Evolutionary conservation across 1,284 basidiomycete species (phyloP), one percentile per base, ranked within the genome.

Genomic region (Ustilago cynodontis): DNA sequence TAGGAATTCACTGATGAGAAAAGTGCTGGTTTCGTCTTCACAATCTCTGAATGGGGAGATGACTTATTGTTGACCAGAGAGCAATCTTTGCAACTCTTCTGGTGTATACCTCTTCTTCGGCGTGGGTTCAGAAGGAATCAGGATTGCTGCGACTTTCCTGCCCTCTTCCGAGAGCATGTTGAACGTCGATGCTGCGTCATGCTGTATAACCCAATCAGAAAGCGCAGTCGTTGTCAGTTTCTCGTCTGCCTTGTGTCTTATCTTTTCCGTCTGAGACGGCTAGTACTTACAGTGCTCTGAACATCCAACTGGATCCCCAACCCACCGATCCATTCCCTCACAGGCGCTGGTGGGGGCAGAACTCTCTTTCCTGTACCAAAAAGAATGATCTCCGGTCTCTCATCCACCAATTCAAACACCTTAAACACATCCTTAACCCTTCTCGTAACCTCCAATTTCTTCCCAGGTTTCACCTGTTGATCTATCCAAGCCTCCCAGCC

Each of bases 101-200:
- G 76, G 71, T 0, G 76, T 62, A 31, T 59, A 70, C 11, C 61
- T 43, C 14, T 57, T 59, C n/a, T 31, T 70, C 0, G 51, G 33
- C 2, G 51, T 58, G 1, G 58, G 59, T 50, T 70, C 62, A 1
- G 59, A 33, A 2, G 94, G 94, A 47, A 96, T 88, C 16, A 98
- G 86, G 2, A 95, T 95, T 11, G 94, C 95, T 28, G 94, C 93
- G 14, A 98, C 93, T 20, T 92, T 91, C 60, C 95, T 88, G 1
- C 94, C 95, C 87, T 98, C 95, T 86, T 98, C 96, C 0, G 92
- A 87, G 43, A 98, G 89, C 35, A 98, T 87, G 86, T 98, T 98
- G 87, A 94, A 98, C 0, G 95, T 97, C 35, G 94, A 92, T 82
- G 94, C 94, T 13, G 95, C 95, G 84, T 96, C 96, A 78, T 93